phyloP scores from a whole-genome alignment of 73 alveolate genomes.

The Urostyla sp. region DNA sequence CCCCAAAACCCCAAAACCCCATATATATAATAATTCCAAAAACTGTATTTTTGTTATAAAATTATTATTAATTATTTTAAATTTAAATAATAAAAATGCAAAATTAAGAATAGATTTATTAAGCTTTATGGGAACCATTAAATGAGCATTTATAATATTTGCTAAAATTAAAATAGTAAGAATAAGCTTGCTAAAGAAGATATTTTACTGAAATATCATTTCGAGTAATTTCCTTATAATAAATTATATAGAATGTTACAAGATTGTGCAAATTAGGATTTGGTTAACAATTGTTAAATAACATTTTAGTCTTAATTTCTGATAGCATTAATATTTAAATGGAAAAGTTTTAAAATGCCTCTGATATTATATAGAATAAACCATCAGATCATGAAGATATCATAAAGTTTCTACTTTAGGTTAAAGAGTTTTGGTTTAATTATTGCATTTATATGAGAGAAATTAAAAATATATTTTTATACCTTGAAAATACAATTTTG shows the following conservation, averaged over 20 bases:
- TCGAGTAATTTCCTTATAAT: not conserved
- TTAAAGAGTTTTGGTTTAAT: slow-evolving; percentile 43
- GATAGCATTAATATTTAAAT: not conserved
- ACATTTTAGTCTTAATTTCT: not conserved
- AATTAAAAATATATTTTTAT: slow-evolving; percentile 41
- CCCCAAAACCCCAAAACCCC: no score
- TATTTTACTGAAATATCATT: not conserved
- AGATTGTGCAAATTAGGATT: slow-evolving; percentile 15
- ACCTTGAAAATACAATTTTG: slow-evolving; percentile 49
- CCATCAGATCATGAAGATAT: not conserved
- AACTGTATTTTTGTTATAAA: no score
- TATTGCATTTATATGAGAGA: slow-evolving; percentile 24
- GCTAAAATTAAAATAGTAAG: no score
- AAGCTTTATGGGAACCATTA: no score
- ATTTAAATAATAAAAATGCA: no score
- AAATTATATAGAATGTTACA: slow-evolving; percentile 16
- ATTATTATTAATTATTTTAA: no score
- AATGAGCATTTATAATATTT: no score
- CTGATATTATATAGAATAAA: not conserved
- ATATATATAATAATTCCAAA: no score
- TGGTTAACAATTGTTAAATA: not conserved
- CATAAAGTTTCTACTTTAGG: not conserved
- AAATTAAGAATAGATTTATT: no score
- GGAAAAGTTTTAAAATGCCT: not conserved
- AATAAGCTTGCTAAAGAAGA: no score